These are phyloP conservation scores for Physcomitrium patens DNA, from an alignment of 225 moss, liverwort and hornwort species.

Conservation along the genomic window DNA sequence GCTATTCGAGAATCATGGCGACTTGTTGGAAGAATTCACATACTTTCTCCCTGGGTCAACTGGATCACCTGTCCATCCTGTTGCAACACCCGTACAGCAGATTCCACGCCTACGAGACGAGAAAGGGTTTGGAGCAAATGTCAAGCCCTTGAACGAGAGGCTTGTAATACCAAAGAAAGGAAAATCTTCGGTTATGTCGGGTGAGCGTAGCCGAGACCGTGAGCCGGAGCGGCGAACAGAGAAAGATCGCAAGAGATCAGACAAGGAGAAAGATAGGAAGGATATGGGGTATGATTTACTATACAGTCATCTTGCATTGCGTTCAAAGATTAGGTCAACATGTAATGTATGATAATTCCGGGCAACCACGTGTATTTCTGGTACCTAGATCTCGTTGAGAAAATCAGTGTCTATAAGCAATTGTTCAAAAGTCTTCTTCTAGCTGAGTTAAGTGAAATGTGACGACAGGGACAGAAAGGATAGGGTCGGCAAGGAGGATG, in stretches of 20 bases:
- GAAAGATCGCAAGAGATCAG: constrained; percentile 49
- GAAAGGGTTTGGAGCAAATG: constrained; percentile 34
- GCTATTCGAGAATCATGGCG: constrained; percentile 62
- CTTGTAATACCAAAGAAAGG: constrained; percentile 62
- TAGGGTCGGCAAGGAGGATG: constrained; percentile 62
- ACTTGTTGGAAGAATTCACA: constrained; percentile 75
- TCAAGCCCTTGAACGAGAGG: constrained; percentile 46
- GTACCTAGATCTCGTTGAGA: no score
- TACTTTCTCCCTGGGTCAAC: constrained; percentile 8
- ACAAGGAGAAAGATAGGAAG: constrained; percentile 66
- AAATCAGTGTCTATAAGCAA: no score
- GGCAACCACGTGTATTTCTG: no score
- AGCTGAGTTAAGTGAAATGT: background rate
- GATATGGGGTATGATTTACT: constrained; percentile 36
- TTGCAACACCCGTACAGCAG: constrained; percentile 40
- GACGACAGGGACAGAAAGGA: constrained; percentile 57
- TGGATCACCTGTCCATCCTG: constrained; percentile 27
- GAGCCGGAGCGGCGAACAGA: constrained; percentile 53
- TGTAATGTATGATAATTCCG: no score
- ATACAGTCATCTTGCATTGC: no score
- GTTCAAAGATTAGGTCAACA: no score
- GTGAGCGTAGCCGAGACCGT: constrained; percentile 55
- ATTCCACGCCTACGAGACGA: constrained; percentile 58
- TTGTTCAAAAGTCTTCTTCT: background rate
- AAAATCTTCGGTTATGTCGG: constrained; percentile 41